These are phyloP conservation scores for Clavulina sp. DNA, from an alignment of 768 basidiomycete genomes.

Conservation along the genomic window DNA sequence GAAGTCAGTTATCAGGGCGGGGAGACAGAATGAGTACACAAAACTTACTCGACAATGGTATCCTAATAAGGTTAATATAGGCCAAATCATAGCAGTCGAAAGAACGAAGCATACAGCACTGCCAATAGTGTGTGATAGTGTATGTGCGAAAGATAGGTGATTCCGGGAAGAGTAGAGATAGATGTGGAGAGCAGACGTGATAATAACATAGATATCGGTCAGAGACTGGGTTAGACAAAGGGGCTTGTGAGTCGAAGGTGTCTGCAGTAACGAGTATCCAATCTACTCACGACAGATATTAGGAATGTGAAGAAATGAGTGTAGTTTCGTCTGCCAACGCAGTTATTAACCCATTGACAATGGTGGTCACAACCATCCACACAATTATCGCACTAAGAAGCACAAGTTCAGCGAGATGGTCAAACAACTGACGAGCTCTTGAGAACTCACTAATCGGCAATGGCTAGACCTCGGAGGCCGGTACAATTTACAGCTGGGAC, in stretches of 20 bases:
- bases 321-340: slow-evolving; percentile 89
- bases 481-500: slow-evolving; percentile 82
- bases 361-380: slow-evolving; percentile 92
- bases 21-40: not conserved
- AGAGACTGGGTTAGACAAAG: slow-evolving; percentile 32
- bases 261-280: not conserved
- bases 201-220: slow-evolving; percentile 55
- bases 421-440: not conserved
- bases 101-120: slow-evolving; percentile 69
- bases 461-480: slow-evolving; percentile 89
- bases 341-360: slow-evolving; percentile 87
- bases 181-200: slow-evolving; percentile 71
- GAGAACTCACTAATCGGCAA: slow-evolving; percentile 63
- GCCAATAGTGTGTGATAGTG: slow-evolving; percentile 39
- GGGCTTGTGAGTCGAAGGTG: not conserved
- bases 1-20: not conserved
- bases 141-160: slow-evolving; percentile 30
- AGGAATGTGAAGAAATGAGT: slow-evolving; percentile 81
- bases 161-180: slow-evolving; percentile 42
- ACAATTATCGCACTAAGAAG: slow-evolving; percentile 78
- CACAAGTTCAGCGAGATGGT: slow-evolving; percentile 2
- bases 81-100: slow-evolving; percentile 61
- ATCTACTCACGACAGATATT: slow-evolving; percentile 44
- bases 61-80: slow-evolving; percentile 54
- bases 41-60: slow-evolving; percentile 74